Evolutionary conservation across 306 rosid genomes (phyloP), one percentile per base, ranked within the genome.

Genomic region (Glycine latifolia): DNA sequence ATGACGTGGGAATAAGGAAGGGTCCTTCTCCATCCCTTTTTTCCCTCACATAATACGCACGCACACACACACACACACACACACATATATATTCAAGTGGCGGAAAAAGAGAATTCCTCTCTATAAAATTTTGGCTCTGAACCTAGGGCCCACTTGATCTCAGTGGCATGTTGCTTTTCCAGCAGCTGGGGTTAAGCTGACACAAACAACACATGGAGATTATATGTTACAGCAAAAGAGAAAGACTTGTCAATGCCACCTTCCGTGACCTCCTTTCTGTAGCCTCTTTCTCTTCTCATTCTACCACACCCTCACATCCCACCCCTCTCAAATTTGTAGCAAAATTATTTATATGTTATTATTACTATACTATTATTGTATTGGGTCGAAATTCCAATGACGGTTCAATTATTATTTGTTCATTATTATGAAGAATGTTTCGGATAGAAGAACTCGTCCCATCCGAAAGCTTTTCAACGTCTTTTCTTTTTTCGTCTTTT

Each of bases 161-260:
- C 9, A 7, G 47, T 43, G 47, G 47, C 9, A 43, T 43, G 9
- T 43, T 43, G 47, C 47, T 41, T 41, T 41, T 6, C 9, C 9
- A 43, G 47, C 47, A 43, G 47, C 47, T 43, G 7, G 9, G 47
- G 47, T 43, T 43, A 43, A 43, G 47, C 47, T 43, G 47, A 43
- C 47, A 43, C 47, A 43, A 43, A 43, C 47, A 43, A 78, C 56
- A 71, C 83, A 83, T 83, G 53, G 59, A 14, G 16, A 66, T 31
- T 15, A 58, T 49, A 33, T 71, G 67, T 83, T 83, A 78, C 87
- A 66, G 67, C 68, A 67, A 39, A 59, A 68, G 85, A 85, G 85
- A 85, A 53, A 61, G 85, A 85, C 85, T 75, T 85, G 7, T 80
- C 87, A 76, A 80, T 85, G 87, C 79, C 17, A 20, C 20, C 20